Evolutionary conservation across 371 early-diverging fungal genomes (phyloP), one percentile per base, ranked within the genome.

Genomic region (Mortierella sp.): DNA sequence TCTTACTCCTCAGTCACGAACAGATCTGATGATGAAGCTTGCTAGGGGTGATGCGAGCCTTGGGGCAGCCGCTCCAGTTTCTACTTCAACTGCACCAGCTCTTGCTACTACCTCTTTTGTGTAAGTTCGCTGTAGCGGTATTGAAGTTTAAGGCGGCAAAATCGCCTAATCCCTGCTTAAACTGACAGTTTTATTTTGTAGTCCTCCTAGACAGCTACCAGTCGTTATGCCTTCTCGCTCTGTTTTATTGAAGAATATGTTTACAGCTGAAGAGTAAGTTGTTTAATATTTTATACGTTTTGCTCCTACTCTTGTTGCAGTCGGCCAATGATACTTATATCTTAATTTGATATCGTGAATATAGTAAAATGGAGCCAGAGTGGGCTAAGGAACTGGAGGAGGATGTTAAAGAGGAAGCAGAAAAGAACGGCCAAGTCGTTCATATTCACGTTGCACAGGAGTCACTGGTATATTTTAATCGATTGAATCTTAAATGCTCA

Each of bases 381-480:
- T 98, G 98, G 98, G 93, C 90, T 43, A 84, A 87, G 61, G 97
- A 96, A 59, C 86, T 98, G 57, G 93, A 93, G 73, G 90, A 93
- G 34, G 98, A 98, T 72, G 93, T 97, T 17, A 87, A 88, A 64
- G 85, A 86, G 45, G 98, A 98, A 83, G 96, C 95, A 74, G 76
- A 85, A 40, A 93, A 92, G 83, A 96, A 85, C 69, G 98, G 98
- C 15, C 83, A 63, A 45, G 89, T 97, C 8, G 85, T 88, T 9
- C 94, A 94, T 76, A 92, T 96, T 61, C 85, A 89, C 54, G 91
- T 96, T 15, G 94, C 95, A 68, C 85, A 82, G 68, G 86, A 88
- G 49, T 85, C 91, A 26, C 82, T 82, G 86, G 89, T 89, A 87
- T 76, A 88, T 86, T 61, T 15, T 26, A 28, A 29, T 28, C 13